These are phyloP conservation scores for Tolypocladium guangdongense DNA, from an alignment of 2,329 filamentous ascomycete genomes.

Conservation along the genomic window DNA sequence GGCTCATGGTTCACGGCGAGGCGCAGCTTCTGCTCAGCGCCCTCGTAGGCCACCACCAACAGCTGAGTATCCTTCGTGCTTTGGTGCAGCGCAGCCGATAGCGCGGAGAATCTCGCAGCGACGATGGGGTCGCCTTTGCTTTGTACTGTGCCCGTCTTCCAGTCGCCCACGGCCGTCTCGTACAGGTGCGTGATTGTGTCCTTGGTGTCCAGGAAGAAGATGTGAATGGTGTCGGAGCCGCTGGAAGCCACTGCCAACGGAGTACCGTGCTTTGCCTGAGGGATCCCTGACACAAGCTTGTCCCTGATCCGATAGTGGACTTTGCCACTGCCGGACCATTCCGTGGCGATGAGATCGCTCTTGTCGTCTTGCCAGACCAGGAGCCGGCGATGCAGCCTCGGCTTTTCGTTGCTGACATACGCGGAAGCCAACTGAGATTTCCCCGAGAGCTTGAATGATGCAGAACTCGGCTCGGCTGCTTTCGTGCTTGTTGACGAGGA, in stretches of 20 bases:
- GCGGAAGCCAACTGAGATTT: constrained; percentile 8
- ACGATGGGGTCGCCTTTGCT: background rate
- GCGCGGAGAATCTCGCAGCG: constrained; percentile 4
- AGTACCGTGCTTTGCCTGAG: constrained; percentile 8
- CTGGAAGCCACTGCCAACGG: constrained; percentile 8
- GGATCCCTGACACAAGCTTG: constrained; percentile 1
- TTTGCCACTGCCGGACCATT: constrained; percentile 3
- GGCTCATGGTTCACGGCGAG: constrained; percentile 9
- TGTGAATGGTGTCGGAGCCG: constrained; percentile 7
- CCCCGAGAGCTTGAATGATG: constrained; percentile 4
- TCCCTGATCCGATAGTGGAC: constrained; percentile 5
- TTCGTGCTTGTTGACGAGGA: background rate
- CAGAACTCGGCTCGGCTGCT: background rate
- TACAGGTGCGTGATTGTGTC: constrained; percentile 7
- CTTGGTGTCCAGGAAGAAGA: constrained; percentile 11
- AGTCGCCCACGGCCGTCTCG: constrained; percentile 5
- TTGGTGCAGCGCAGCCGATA: constrained; percentile 11
- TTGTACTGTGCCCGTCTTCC: constrained; percentile 5
- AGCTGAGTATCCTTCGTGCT: constrained; percentile 3
- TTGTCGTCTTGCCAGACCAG: constrained; percentile 12
- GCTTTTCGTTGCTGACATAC: constrained; percentile 1
- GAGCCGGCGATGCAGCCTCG: constrained; percentile 4
- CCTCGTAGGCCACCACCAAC: constrained; percentile 9
- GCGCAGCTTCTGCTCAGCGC: constrained; percentile 5
- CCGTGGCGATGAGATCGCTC: constrained; percentile 7